phyloP scores from a whole-genome alignment of 2,329 filamentous ascomycete species.

The Claviceps monticola region DNA sequence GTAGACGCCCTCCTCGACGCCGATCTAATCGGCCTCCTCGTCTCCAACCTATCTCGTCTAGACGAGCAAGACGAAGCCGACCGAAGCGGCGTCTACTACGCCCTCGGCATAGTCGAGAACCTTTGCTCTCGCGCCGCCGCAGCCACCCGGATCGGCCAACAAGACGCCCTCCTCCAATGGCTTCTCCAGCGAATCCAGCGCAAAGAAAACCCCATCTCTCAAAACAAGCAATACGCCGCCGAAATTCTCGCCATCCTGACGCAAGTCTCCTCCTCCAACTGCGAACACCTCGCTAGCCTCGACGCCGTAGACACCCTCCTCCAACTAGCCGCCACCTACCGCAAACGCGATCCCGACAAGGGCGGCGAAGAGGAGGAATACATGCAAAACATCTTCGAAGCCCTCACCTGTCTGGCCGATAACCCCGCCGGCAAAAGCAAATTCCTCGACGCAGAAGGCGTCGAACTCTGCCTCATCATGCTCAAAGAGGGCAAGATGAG shows the following conservation, averaged over 20 bases:
- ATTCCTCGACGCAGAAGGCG: conserved; percentile 79
- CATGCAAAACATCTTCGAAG: conserved; percentile 86
- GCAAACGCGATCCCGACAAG: conserved; percentile 72
- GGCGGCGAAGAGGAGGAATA: conserved; percentile 88
- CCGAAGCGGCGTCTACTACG: conserved; percentile 74
- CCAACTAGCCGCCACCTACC: conserved; percentile 71
- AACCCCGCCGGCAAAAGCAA: conserved; percentile 61
- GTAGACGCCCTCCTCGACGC: conserved; percentile 54
- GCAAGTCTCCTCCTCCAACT: conserved; percentile 57
- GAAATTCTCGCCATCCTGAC: conserved; percentile 83
- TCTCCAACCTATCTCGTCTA: conserved; percentile 65
- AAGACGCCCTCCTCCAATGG: conserved; percentile 60
- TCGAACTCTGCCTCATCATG: conserved; percentile 87
- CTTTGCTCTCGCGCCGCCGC: conserved; percentile 57
- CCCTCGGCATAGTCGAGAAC: conserved; percentile 72
- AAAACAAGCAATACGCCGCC: conserved; percentile 92
- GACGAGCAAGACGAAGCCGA: conserved; percentile 64
- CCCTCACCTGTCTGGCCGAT: conserved; percentile 67
- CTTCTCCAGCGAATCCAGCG: conserved; percentile 59
- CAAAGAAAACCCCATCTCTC: conserved; percentile 54
- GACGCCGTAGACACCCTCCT: conserved; percentile 70
- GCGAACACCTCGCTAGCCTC: conserved; percentile 45
- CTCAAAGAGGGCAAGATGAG: conserved; percentile 76
- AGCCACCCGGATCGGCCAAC: conserved; percentile 57
- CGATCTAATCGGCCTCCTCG: conserved; percentile 59